Base-by-base conservation (phyloP, 768 basidiomycete genomes). In the Trametes maxima region DNA sequence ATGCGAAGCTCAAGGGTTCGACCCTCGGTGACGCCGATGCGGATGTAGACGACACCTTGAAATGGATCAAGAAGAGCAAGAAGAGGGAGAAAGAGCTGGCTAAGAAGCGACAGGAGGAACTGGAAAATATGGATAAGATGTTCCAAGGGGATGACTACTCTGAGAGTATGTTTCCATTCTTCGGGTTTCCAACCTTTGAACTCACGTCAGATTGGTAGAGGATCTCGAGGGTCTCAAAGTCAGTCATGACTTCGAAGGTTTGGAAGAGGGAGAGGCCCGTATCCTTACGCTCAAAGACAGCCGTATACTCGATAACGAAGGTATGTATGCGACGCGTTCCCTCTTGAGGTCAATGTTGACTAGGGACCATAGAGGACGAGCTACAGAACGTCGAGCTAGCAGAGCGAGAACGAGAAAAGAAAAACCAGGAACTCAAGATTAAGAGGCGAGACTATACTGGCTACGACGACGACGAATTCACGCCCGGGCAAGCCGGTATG, bases 241-340 rank as follows among this genome's bases (percentile, higher is more conserved):
- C 74, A 88, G 83, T 79, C 97, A 98, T 77, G 94, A 92, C 80
- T 88, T 95, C 66, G 90, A 95, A 60, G 90, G 84, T 67, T 82
- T 99, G 76, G 91, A 88, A 64, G 95, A 96, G 76, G 95, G 96
- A 67, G 90, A 97, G 76, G 93, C 92, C 67, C 88, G 88, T 67
- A 94, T 99, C 80, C 88, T 99, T 68, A 99, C 97, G 3, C 79
- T 98, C 72, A 97, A 97, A 85, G 96, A 98, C 72, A 90, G 88
- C 70, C 89, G 94, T 45, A 90, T 99, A 62, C 87, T 99, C 43
- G 95, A 95, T 69, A 90, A 94, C 62, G 95, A 98, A 83, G 95
- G 95, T 92, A 67, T 58, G 77, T 11, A 10, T 17, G 8, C 25
- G 19, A 1, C 56, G 43, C 25, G 47, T 63, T 28, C 60, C 35